Evolutionary conservation across 352 stramenopile genomes (phyloP), one percentile per base, ranked within the genome.

Genomic region (Pythium dissotocum): DNA sequence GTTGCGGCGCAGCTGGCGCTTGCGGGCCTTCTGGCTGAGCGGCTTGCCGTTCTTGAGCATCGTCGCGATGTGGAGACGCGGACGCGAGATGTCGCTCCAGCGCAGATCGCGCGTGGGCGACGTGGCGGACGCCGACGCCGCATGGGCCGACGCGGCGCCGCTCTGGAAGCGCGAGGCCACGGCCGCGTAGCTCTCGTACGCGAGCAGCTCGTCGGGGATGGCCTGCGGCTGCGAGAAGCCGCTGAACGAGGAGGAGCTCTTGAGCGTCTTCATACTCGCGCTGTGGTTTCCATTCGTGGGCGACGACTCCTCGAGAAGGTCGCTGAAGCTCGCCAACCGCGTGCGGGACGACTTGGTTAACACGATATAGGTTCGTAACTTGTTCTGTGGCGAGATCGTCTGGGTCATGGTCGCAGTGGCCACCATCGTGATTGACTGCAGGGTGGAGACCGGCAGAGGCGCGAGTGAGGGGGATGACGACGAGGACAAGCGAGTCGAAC

Each of bases 121-220:
- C 14, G 61, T 16, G 24, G 56, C 53, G n/a, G 67, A 16, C 9
- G 76, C 71, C 14, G 54, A 28, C 14, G 54, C 30, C 4, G 54
- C 28, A n/a, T 33, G n/a, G 10, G 54, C 6, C 13, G 54, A 48
- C 33, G 35, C 30, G 6, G 58, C 36, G 14, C 16, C 40, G 54
- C 16, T 46, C 30, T 64, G 69, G 52, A 65, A 74, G 66, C 83
- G 83, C 51, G 82, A 80, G 21, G 82, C 67, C 28, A 92, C 83
- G 33, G 85, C 83, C 6, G 82, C 85, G 72, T 91, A 94, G 21
- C 81, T 90, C 69, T 89, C 83, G 77, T 91, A 94, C 18, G 76
- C 77, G 54, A 91, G 62, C 51, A 72, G 83, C 61, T 81, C 79
- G 42, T 87, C 75, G 7, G 55, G 38, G 61, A 77, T 73, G 14